Base-by-base conservation (phyloP, 2,329 filamentous ascomycete genomes). In the Arthrinium phaeospermum region DNA sequence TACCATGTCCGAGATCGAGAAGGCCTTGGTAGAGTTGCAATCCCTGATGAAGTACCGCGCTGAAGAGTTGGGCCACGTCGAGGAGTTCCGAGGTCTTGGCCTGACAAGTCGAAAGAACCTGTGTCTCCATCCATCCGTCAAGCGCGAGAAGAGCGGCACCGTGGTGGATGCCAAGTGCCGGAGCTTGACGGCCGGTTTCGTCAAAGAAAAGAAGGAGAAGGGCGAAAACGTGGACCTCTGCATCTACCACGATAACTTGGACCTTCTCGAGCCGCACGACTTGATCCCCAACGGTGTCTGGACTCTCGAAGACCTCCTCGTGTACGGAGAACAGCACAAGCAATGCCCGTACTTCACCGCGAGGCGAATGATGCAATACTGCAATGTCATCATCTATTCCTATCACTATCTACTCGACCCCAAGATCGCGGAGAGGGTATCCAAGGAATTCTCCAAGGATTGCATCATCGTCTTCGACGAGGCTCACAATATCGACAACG, bases 1-100 rank as follows among this genome's bases (percentile, higher is more conserved):
- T 91, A 99, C 96, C 72, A 99, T 99, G 95, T 99, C 96, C 49
- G 96, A 99, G 85, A 99, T 99, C 79, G 96, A 99, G 81, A 99
- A 99, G 84, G 96, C 97, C 0, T 84, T 99, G 70, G 94, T 94
- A 13, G 96, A 99, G 83, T 82, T 99, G 77, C 95, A 96, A 81
- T 92, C 91, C 34, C 84, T 99, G 70, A 99, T 99, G 95, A 97
- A 97, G 80, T 98, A 98, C 80, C 93, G 96, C 22, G 86, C 94
- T 7, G 90, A 98, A 75, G 91, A 98, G 81, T 89, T 99, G n/a
- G 96, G 96, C 0, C 88, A 92, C 73, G 92, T 93, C 75, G 96
- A 99, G 82, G 96, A 99, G 24, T 99, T 99, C 77, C 90, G 96
- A 69, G 96, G 94, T 0, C 86, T 99, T 1, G 96, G 96, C 0